Conservation (phyloP, 768 basidiomycete genomes). For the Rubroboletus satanas region DNA sequence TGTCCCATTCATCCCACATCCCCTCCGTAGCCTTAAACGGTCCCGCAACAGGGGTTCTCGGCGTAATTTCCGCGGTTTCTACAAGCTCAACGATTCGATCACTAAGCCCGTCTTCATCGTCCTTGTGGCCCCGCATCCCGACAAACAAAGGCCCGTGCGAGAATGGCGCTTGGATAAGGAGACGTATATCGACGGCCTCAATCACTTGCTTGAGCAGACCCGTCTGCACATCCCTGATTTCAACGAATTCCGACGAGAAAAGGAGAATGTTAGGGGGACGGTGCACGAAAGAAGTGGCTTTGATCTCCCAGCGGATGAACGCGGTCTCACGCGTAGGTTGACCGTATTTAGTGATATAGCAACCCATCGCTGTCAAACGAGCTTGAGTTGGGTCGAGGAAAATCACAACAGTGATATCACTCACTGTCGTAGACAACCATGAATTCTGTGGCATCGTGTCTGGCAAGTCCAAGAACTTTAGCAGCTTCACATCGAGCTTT, state of each 20-base stretch:
- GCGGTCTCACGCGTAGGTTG: constrained; percentile 54
- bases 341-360: constrained; percentile 71
- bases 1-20: constrained; percentile 76
- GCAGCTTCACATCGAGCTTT: constrained; percentile 55
- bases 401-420: constrained; percentile 18
- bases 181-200: constrained; percentile 64
- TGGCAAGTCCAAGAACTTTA: constrained; percentile 66
- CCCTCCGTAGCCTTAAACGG: constrained; percentile 16
- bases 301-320: constrained; percentile 78
- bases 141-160: constrained; percentile 48
- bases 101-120: constrained; percentile 53
- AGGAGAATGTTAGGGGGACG: constrained; percentile 65
- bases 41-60: constrained; percentile 29
- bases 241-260: constrained; percentile 71
- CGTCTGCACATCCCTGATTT: constrained; percentile 61
- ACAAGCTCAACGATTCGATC: constrained; percentile 66
- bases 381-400: not conserved
- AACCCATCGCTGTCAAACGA: constrained; percentile 58
- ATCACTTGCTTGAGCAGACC: constrained; percentile 81
- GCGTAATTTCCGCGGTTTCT: constrained; percentile 59
- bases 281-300: constrained; percentile 56
- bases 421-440: constrained; percentile 74
- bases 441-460: constrained; percentile 50
- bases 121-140: constrained; percentile 58
- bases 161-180: constrained; percentile 44